Evolutionary conservation across 2,329 filamentous ascomycete species (phyloP).

Genomic region (Monosporascus sp.): DNA sequence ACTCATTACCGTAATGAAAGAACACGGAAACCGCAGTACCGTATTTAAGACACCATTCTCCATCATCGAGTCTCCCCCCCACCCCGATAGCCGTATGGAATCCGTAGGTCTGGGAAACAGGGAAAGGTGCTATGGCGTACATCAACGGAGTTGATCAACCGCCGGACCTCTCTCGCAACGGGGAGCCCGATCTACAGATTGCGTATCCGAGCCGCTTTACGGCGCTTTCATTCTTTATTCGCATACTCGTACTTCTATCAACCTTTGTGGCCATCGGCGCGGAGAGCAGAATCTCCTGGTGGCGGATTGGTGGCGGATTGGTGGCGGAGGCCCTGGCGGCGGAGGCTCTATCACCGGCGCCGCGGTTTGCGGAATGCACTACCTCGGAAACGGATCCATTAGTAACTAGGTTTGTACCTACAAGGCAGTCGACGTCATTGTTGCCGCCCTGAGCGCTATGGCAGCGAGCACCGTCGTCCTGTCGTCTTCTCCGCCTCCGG

Average conservation of each 20-base stretch:
- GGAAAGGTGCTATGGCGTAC: conserved; percentile 23
- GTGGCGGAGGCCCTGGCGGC: conserved; percentile 50
- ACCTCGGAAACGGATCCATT: conserved; percentile 79
- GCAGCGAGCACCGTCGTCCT: conserved; percentile 66
- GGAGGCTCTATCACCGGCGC: conserved; percentile 68
- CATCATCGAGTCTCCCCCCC: no score
- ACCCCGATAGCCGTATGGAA: no score
- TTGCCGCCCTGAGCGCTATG: conserved; percentile 66
- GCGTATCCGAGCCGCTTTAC: conserved; percentile 69
- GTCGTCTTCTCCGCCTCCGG: conserved; percentile 73
- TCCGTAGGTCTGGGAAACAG: no score
- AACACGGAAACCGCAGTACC: no score
- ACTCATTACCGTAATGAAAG: no score
- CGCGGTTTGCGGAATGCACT: conserved; percentile 82
- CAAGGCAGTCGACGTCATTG: conserved; percentile 53
- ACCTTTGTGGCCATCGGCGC: conserved; percentile 68
- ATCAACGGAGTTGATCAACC: conserved; percentile 75
- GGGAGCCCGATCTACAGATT: conserved; percentile 60
- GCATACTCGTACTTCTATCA: conserved; percentile 66
- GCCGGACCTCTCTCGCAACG: conserved; percentile 64
- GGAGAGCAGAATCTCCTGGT: conserved; percentile 50
- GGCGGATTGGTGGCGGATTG: conserved; percentile 57
- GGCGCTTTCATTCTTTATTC: conserved; percentile 72
- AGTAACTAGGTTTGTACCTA: conserved; percentile 69
- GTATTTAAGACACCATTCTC: no score